Evolutionary conservation across 1,284 basidiomycete genomes (phyloP).

Genomic region (Earliella scabrosa): DNA sequence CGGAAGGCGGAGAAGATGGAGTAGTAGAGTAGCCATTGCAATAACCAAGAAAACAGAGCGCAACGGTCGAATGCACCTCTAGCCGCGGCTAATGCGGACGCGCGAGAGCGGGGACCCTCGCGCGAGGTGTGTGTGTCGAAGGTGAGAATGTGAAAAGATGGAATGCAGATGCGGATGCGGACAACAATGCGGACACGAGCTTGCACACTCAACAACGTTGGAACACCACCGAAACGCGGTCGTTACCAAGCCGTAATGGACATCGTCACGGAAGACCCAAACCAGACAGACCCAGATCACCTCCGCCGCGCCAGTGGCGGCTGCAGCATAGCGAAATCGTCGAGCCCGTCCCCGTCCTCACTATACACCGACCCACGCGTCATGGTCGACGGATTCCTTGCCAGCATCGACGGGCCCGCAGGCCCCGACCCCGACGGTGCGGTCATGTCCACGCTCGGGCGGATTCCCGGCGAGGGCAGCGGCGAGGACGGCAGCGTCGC

Average conservation of each 20-base stretch:
- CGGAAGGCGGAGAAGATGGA: background rate
- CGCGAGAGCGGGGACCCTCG: background rate
- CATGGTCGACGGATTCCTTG: slow-evolving; percentile 5
- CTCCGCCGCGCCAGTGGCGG: slow-evolving; percentile 5
- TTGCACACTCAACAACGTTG: too few relatives aligned
- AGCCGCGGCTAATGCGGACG: background rate
- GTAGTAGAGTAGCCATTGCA: background rate
- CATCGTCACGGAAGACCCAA: background rate
- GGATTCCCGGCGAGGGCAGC: slow-evolving; percentile 22
- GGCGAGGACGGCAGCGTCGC: slow-evolving; percentile 32
- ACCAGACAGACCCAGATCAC: background rate
- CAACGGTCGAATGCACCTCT: background rate
- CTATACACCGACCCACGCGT: slow-evolving; percentile 17
- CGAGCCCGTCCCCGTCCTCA: slow-evolving; percentile 3
- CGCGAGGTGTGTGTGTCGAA: background rate
- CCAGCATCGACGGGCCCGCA: background rate
- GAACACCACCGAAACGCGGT: too few relatives aligned
- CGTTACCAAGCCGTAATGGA: too few relatives aligned
- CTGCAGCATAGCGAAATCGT: slow-evolving; percentile 20
- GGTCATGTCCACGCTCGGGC: slow-evolving; percentile 18
- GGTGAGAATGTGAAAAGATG: background rate
- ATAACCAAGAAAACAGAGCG: too few relatives aligned
- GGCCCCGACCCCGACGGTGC: background rate
- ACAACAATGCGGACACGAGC: too few relatives aligned
- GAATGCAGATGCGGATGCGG: too few relatives aligned